phyloP scores from a whole-genome alignment of 1,284 basidiomycete genomes.

The Irpex sp. region DNA sequence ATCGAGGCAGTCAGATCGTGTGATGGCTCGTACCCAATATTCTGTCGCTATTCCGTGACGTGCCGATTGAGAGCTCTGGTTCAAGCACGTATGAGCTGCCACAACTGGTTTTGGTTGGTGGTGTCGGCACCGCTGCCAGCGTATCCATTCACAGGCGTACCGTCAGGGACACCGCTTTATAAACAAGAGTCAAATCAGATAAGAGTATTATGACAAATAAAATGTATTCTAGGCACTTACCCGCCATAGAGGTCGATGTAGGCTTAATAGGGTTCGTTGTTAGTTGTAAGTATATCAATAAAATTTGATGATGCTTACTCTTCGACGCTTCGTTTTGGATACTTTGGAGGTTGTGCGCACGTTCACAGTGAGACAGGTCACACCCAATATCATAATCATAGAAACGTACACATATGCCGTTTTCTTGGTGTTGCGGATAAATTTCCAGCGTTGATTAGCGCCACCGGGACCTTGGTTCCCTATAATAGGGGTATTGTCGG shows the following conservation, averaged over 20 bases:
- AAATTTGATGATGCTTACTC: not conserved
- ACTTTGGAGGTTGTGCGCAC: not conserved
- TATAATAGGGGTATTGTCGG: not conserved
- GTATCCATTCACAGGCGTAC: not conserved
- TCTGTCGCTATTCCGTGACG: too few relatives aligned
- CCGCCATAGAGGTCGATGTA: not conserved
- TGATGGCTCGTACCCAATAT: too few relatives aligned
- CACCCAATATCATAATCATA: not conserved
- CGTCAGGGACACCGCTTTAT: not conserved
- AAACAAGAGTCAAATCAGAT: not conserved
- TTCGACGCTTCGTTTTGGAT: not conserved
- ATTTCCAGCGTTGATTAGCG: not conserved
- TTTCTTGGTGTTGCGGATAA: not conserved
- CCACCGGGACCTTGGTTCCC: not conserved
- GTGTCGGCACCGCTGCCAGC: not conserved
- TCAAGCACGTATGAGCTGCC: not conserved
- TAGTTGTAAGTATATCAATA: not conserved
- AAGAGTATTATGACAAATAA: not conserved
- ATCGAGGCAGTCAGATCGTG: too few relatives aligned
- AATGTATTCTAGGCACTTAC: not conserved
- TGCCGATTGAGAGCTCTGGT: not conserved
- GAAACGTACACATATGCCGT: not conserved
- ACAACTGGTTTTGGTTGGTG: not conserved
- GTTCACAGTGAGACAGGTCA: not conserved
- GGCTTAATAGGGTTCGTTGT: not conserved